phyloP scores from a whole-genome alignment of 305 asterid species.

The Plantago coronopus region DNA sequence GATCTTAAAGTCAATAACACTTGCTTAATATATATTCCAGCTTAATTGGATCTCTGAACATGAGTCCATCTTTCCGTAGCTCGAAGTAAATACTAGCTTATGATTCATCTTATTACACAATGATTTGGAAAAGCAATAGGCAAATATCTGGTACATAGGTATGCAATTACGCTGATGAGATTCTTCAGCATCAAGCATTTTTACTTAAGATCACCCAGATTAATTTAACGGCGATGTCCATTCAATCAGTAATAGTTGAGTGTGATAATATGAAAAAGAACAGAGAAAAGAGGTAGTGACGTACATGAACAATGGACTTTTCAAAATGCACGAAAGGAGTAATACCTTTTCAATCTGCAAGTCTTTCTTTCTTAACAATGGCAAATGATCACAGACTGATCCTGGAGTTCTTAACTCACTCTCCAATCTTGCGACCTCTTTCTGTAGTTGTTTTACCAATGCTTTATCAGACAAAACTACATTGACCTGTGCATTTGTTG shows the following conservation, averaged over 20 bases:
- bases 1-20: not conserved
- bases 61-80: too few species aligned
- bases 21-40: not conserved
- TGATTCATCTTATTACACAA: not conserved
- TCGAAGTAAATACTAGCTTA: not conserved
- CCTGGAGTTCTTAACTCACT: constrained; percentile 79
- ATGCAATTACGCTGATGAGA: not conserved
- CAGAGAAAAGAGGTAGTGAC: not conserved
- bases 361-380: constrained; percentile 75
- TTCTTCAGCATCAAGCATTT: not conserved
- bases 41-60: too few species aligned
- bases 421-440: constrained; percentile 92
- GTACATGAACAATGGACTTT: too few species aligned
- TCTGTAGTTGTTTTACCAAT: constrained; percentile 94
- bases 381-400: constrained; percentile 60
- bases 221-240: not conserved
- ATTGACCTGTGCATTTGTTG: constrained; percentile 92
- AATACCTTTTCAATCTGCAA: constrained; percentile 79
- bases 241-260: not conserved
- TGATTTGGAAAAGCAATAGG: not conserved
- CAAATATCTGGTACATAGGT: not conserved
- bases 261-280: not conserved
- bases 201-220: not conserved
- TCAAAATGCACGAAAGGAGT: constrained; percentile 14
- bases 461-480: constrained; percentile 98